Base-by-base conservation (phyloP, 140 eudicot genomes). In the Eryngium alpinum region DNA sequence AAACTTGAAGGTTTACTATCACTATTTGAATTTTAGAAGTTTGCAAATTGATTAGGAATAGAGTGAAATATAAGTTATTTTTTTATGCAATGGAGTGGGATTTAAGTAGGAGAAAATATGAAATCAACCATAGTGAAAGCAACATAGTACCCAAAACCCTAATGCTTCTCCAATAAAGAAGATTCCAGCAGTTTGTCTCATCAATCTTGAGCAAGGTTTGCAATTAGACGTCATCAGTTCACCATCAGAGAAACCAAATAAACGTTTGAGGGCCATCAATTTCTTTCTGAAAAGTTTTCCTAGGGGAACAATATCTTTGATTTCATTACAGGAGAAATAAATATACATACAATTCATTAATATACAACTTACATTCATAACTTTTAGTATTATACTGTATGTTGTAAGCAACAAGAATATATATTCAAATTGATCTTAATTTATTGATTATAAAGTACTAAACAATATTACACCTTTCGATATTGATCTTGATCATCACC, bases 121-220 rank as follows among this genome's bases (percentile, higher is more conserved):
- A 43, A 74, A 74, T 59, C 16, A 50, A 75, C 98, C 98, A 51
- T 94, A 92, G 80, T 92, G 97, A 86, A 94, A 79, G 77, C 98
- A 91, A 83, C 98, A 94, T 38, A 94, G 91, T 66, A 91, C 83
- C 97, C 98, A 94, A 88, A 94, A 94, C 46, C 94, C 97, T 74
- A 94, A 82, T n/a, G 90, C 97, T 72, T 97, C 98, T 56, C 98
- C 98, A 81, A 92, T 94, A 46, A 89, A 81, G 74, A 90, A 94
- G 62, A 95, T 88, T 0, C 94, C 97, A 85, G 97, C 97, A 79
- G 97, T 94, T 56, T 94, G 97, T 63, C 99, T 88, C 93, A 86
- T 94, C 87, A 94, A 80, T 84, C 97, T 88, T 18, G 93, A 72
- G 81, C 97, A 92, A 27, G 99, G 97, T 84, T 93, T 89, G 60